phyloP scores from a whole-genome alignment of 2,329 filamentous ascomycete genomes.

The Phoma sp. region DNA sequence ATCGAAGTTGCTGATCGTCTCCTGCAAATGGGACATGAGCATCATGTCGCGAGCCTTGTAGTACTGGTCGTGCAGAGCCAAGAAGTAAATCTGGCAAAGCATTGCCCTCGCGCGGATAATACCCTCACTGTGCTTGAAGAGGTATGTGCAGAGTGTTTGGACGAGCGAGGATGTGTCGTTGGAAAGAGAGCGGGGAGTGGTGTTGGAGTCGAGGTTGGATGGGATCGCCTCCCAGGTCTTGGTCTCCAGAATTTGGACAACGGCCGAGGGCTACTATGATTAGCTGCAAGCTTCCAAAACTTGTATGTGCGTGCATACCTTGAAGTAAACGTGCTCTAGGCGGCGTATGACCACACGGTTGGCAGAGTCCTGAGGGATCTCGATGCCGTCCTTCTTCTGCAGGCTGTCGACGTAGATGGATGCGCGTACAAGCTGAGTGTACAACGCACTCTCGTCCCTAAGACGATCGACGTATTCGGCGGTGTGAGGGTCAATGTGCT shows the following conservation, averaged over 20 bases:
- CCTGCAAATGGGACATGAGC: conserved; percentile 98
- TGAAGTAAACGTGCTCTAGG: conserved; percentile 98
- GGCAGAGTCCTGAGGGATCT: conserved; percentile 81
- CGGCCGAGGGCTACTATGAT: conserved; percentile 74
- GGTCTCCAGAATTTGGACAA: conserved; percentile 92
- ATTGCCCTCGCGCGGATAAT: conserved; percentile 96
- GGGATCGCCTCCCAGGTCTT: conserved; percentile 88
- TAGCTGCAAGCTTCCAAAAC: conserved; percentile 20
- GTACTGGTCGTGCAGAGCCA: conserved; percentile 96
- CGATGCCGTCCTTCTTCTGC: conserved; percentile 71
- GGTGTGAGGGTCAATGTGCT: conserved; percentile 97
- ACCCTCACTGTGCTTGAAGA: conserved; percentile 92
- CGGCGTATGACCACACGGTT: conserved; percentile 94
- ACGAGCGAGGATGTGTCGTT: conserved; percentile 78
- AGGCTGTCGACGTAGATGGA: conserved; percentile 88
- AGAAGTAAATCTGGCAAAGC: conserved; percentile 98
- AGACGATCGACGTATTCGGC: conserved; percentile 97
- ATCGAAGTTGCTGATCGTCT: conserved; percentile 96
- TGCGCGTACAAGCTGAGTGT: conserved; percentile 89
- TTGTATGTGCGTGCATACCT: conserved; percentile 59
- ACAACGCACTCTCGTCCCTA: conserved; percentile 86
- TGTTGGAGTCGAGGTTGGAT: conserved; percentile 71
- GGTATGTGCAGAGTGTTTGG: conserved; percentile 88
- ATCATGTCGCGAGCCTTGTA: conserved; percentile 98
- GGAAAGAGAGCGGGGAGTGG: conserved; percentile 75